phyloP scores from a whole-genome alignment of 176 grass and related monocot genomes.

The Bolboschoenus planiculmis region DNA sequence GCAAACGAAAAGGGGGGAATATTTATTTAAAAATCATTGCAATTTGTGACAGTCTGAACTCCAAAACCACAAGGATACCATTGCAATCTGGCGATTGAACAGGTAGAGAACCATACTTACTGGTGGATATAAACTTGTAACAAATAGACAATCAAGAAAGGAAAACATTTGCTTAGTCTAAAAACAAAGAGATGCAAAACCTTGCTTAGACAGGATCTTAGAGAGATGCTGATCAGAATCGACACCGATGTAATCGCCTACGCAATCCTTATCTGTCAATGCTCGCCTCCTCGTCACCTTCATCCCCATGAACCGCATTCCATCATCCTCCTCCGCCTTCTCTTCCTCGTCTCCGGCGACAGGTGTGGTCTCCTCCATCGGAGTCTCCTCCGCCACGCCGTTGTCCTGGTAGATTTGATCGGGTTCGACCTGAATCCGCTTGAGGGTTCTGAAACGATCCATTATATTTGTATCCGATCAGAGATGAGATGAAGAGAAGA shows the following conservation, averaged over 20 bases:
- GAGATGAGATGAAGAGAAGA: not conserved
- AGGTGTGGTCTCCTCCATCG: not conserved
- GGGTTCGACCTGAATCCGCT: constrained; percentile 50
- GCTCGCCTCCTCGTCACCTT: constrained; percentile 64
- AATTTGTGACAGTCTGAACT: constrained; percentile 1
- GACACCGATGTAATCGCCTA: constrained; percentile 83
- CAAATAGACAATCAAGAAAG: not conserved
- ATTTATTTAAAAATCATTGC: not conserved
- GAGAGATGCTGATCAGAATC: constrained; percentile 59
- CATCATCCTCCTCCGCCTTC: constrained; percentile 14
- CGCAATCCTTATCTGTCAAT: constrained; percentile 49
- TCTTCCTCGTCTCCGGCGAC: not conserved
- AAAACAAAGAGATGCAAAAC: constrained; percentile 24
- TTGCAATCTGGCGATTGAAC: not conserved
- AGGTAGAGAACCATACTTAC: not conserved
- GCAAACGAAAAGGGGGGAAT: not conserved
- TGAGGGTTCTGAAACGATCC: constrained; percentile 62
- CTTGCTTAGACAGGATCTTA: constrained; percentile 90
- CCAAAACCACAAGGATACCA: not conserved
- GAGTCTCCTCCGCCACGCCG: not conserved
- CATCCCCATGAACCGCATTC: constrained; percentile 47
- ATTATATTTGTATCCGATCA: constrained; percentile 29
- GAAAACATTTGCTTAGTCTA: not conserved
- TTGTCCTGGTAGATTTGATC: constrained; percentile 20
- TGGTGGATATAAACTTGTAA: not conserved